Evolutionary conservation across 106 monocot genomes (phyloP).

Genomic region (Acanthochlamys bracteata): DNA sequence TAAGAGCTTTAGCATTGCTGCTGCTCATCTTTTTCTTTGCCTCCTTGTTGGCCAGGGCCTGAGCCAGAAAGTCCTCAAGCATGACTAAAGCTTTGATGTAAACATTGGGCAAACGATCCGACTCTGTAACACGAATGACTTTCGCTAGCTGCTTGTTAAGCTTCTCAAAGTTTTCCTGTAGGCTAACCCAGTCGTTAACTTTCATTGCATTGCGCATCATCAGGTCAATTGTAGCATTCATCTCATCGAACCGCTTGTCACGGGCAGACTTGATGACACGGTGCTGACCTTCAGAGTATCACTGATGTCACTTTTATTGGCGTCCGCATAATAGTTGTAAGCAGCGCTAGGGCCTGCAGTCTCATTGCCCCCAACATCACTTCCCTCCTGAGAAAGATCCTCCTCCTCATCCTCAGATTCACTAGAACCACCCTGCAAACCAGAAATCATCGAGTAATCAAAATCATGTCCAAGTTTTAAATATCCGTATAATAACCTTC

Average conservation of each 20-base stretch:
- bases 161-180: conserved; percentile 86
- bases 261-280: conserved; percentile 63
- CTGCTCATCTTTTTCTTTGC: conserved; percentile 98
- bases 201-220: conserved; percentile 82
- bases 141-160: conserved; percentile 94
- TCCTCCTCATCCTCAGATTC: conserved; percentile 50
- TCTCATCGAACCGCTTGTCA: conserved; percentile 74
- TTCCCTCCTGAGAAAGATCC: conserved; percentile 20
- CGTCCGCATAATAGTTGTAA: conserved; percentile 24
- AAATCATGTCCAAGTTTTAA: no score
- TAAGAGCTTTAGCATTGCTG: conserved; percentile 85
- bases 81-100: conserved; percentile 83
- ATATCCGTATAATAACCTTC: no score
- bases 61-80: conserved; percentile 74
- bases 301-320: conserved; percentile 44
- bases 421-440: conserved; percentile 36
- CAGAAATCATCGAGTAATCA: no score
- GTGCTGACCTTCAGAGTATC: conserved; percentile 49
- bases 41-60: conserved; percentile 80
- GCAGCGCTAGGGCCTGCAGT: conserved; percentile 6
- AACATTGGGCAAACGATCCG: conserved; percentile 37
- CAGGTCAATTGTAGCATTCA: conserved; percentile 73
- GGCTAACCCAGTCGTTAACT: conserved; percentile 93
- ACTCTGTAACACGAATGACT: conserved; percentile 63
- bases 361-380: conserved; percentile 19